Evolutionary conservation across 176 grass and related monocot species (phyloP).

Genomic region (Eleusine coracana): DNA sequence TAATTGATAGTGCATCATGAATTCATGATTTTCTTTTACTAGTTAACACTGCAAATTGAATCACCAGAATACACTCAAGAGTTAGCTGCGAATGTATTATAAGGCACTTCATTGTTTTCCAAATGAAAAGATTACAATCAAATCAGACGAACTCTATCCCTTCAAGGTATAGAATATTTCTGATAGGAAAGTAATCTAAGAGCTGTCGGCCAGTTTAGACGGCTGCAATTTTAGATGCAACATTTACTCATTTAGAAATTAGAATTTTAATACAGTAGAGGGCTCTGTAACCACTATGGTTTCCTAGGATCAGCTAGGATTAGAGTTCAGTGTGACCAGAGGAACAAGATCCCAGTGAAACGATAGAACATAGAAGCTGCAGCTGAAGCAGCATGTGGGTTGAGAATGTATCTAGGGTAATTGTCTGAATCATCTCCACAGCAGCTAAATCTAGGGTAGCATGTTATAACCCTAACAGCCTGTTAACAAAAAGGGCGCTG

Average conservation of each 20-base stretch:
- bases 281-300: background rate
- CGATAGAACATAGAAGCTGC: background rate
- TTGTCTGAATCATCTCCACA: background rate
- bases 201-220: background rate
- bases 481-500: background rate
- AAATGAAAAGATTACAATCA: background rate
- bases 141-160: background rate
- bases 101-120: background rate
- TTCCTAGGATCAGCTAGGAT: background rate
- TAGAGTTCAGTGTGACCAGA: no score
- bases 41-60: background rate
- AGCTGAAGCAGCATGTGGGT: background rate
- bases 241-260: background rate
- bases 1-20: background rate
- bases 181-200: conserved; percentile 4
- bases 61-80: background rate
- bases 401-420: conserved; percentile 3
- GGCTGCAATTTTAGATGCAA: background rate
- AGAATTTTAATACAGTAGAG: background rate
- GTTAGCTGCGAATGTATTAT: conserved; percentile 25
- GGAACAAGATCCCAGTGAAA: no score
- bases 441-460: no score
- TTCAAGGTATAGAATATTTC: background rate
- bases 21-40: background rate
- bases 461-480: background rate